Evolutionary conservation across 768 basidiomycete species (phyloP).

Genomic region (Thelephora aurantiotincta): DNA sequence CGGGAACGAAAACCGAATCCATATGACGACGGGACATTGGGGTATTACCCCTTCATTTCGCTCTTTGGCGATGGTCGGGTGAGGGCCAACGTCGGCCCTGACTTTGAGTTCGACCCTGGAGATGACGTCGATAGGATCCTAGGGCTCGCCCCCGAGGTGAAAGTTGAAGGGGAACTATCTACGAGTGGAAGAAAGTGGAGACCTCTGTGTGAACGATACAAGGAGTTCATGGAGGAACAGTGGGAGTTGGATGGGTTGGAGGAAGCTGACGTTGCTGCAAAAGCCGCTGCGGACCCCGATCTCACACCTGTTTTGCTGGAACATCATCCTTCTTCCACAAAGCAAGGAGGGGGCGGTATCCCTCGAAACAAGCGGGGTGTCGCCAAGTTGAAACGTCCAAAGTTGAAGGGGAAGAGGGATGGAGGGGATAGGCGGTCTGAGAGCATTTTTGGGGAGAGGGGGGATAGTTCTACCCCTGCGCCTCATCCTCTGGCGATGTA

Average conservation of each 20-base stretch:
- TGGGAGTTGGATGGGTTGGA: conserved; percentile 64
- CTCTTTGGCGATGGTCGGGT: conserved; percentile 85
- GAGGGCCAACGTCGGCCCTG: conserved; percentile 76
- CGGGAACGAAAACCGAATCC: conserved; percentile 71
- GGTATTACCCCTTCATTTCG: conserved; percentile 93
- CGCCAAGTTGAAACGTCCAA: background rate
- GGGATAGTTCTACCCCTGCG: conserved; percentile 11
- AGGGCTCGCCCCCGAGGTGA: conserved; percentile 12
- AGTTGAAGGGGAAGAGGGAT: background rate
- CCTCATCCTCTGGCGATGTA: conserved; percentile 11
- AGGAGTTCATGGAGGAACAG: conserved; percentile 77
- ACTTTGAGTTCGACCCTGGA: conserved; percentile 73
- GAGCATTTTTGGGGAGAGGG: conserved; percentile 2
- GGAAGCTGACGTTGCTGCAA: conserved; percentile 47
- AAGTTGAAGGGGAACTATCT: conserved; percentile 18
- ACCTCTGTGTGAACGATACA: conserved; percentile 73
- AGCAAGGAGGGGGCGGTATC: background rate
- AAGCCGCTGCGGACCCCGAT: conserved; percentile 20
- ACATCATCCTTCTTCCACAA: too few relatives aligned
- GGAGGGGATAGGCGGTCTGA: background rate
- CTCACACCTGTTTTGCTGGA: too few relatives aligned
- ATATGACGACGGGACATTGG: conserved; percentile 88
- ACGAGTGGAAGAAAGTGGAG: conserved; percentile 33
- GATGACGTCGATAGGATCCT: conserved; percentile 61
- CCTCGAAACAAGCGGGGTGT: background rate